phyloP scores from a whole-genome alignment of 2,329 filamentous ascomycete genomes.

The Botrytis pseudocinerea region DNA sequence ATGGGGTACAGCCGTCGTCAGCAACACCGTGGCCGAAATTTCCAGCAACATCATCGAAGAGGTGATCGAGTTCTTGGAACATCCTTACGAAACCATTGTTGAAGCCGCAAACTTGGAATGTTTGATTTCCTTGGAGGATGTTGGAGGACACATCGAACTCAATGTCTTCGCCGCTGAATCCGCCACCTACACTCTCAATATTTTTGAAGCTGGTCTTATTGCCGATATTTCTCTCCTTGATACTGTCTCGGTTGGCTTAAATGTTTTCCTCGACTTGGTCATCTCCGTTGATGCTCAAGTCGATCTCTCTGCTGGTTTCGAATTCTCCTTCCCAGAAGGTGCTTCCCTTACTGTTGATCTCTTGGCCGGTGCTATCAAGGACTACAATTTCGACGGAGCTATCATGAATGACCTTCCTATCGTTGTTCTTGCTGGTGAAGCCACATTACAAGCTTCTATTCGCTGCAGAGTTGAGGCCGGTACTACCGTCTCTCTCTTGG shows the following conservation, averaged over 20 bases:
- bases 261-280: conserved; percentile 33
- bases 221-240: conserved; percentile 29
- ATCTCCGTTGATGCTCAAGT: conserved; percentile 31
- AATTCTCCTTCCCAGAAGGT: conserved; percentile 33
- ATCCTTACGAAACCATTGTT: conserved; percentile 28
- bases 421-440: conserved; percentile 28
- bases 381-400: conserved; percentile 29
- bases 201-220: conserved; percentile 28
- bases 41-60: conserved; percentile 24
- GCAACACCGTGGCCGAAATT: conserved; percentile 29
- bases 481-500: conserved; percentile 31
- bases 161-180: conserved; percentile 28
- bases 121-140: conserved; percentile 29
- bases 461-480: conserved; percentile 32
- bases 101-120: conserved; percentile 29
- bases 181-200: conserved; percentile 29
- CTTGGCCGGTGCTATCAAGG: conserved; percentile 30
- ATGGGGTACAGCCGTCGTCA: conserved; percentile 33
- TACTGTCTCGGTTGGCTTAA: conserved; percentile 30
- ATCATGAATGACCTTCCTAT: conserved; percentile 30
- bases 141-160: conserved; percentile 33
- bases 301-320: conserved; percentile 33
- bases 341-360: conserved; percentile 34
- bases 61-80: conserved; percentile 29
- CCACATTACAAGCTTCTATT: conserved; percentile 32